phyloP scores from a whole-genome alignment of 305 asterid species.

The Fraxinus greggii region DNA sequence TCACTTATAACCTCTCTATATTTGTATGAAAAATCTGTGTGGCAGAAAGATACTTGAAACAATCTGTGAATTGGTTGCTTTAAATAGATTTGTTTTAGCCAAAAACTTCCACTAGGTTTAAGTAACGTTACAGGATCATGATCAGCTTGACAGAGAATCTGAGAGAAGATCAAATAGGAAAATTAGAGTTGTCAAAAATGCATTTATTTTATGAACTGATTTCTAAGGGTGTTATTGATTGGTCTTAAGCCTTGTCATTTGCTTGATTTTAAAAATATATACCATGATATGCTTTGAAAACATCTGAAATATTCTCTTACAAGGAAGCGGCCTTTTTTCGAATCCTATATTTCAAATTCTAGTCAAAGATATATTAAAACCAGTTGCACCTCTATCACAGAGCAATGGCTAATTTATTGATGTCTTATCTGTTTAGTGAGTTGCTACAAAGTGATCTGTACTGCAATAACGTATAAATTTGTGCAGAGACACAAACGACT shows the following conservation, averaged over 20 bases:
- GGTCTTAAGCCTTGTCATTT: not conserved
- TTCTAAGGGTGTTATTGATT: not conserved
- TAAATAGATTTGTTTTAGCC: not conserved
- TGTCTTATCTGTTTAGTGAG: constrained; percentile 19
- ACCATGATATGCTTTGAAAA: not conserved
- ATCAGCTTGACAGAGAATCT: not conserved
- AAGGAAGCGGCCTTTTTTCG: not conserved
- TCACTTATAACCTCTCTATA: not conserved
- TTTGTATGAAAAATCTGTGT: not conserved
- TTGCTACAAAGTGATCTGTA: not conserved
- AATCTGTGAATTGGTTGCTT: not conserved
- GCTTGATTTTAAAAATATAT: not conserved
- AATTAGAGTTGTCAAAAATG: constrained; percentile 7
- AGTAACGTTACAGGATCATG: not conserved
- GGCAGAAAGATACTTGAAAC: not conserved
- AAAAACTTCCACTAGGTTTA: not conserved
- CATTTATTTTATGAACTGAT: constrained; percentile 1
- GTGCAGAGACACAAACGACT: constrained; percentile 75
- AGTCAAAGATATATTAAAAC: not conserved
- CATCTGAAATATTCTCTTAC: not conserved
- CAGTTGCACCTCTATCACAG: not conserved
- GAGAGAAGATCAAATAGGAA: not conserved
- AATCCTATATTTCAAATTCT: not conserved
- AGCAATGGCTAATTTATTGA: constrained; percentile 1
- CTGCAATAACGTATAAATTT: constrained; percentile 30